Percentiles rank a stretch among this genome's conserved stretches.
phyloP scores from a whole-genome alignment of 768 basidiomycete species.

The Kwoniella mangroviensis region DNA sequence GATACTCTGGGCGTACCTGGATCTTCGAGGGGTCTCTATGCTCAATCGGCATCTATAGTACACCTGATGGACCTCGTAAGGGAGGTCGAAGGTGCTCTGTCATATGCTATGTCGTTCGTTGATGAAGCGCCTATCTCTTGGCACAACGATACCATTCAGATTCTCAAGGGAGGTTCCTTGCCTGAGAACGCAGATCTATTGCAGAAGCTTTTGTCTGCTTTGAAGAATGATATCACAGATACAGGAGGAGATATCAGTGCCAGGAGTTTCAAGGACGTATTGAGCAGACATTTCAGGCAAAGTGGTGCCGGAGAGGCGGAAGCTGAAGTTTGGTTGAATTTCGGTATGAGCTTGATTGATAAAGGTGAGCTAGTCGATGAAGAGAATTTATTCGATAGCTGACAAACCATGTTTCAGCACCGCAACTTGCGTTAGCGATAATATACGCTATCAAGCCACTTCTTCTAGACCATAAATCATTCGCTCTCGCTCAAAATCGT shows the following conservation, averaged over 20 bases:
- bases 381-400: not conserved
- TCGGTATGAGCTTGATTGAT: constrained; percentile 70
- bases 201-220: constrained; percentile 27
- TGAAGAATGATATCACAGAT: constrained; percentile 23
- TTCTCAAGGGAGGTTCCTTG: constrained; percentile 20
- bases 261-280: constrained; percentile 66
- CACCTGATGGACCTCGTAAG: constrained; percentile 58
- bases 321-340: constrained; percentile 74
- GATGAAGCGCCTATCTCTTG: constrained; percentile 35
- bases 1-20: constrained; percentile 67
- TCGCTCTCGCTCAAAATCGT: constrained; percentile 74
- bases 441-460: constrained; percentile 66
- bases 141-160: constrained; percentile 19
- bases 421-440: constrained; percentile 71
- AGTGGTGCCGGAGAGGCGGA: constrained; percentile 68
- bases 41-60: constrained; percentile 57
- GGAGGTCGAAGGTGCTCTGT: constrained; percentile 40
- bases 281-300: constrained; percentile 65
- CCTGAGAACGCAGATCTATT: constrained; percentile 27
- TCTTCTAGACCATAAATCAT: constrained; percentile 63
- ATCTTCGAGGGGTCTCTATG: constrained; percentile 63
- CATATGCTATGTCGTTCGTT: constrained; percentile 33
- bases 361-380: constrained; percentile 61
- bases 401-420: constrained; percentile 62
- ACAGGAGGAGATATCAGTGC: constrained; percentile 58